phyloP scores from a whole-genome alignment of 2,329 filamentous ascomycete species.

The Hymenoscyphus repandus region DNA sequence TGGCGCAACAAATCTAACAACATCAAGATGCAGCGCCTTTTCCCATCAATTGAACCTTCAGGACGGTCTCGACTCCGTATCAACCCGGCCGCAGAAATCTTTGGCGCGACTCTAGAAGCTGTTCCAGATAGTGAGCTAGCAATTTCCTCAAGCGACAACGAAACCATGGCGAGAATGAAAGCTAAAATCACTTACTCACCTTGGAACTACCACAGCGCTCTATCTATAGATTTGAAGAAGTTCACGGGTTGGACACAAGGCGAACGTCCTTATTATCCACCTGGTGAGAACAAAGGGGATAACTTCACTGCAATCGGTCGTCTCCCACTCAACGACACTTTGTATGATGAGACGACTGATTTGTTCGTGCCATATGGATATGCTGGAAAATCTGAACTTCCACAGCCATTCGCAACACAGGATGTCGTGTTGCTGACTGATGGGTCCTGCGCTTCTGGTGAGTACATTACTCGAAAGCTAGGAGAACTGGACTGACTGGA shows the following conservation, averaged over 20 bases:
- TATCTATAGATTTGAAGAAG: slow-evolving; percentile 5
- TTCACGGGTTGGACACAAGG: slow-evolving; percentile 5
- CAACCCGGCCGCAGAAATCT: slow-evolving; percentile 1
- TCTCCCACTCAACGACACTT: slow-evolving; percentile 3
- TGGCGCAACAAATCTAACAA: background rate
- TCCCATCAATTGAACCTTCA: slow-evolving; percentile 9
- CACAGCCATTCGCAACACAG: slow-evolving; percentile 33
- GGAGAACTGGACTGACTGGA: background rate
- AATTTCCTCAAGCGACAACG: background rate
- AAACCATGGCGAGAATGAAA: background rate
- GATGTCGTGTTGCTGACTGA: slow-evolving; percentile 43
- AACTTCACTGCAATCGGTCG: slow-evolving; percentile 6
- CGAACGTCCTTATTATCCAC: background rate
- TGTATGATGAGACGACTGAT: background rate
- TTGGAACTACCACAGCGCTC: slow-evolving; percentile 1
- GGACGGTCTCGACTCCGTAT: slow-evolving; percentile 3
- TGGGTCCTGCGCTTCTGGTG: slow-evolving; percentile 47
- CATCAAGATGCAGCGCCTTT: slow-evolving; percentile 7
- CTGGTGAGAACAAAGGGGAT: slow-evolving; percentile 1
- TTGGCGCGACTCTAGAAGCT: background rate
- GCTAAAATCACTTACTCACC: background rate
- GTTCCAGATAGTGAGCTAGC: background rate
- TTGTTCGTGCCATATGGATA: slow-evolving; percentile 25
- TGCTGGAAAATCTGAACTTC: slow-evolving; percentile 9
- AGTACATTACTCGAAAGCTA: background rate